Conservation (phyloP, 2,329 filamentous ascomycete species). For the Boeremia exigua region DNA sequence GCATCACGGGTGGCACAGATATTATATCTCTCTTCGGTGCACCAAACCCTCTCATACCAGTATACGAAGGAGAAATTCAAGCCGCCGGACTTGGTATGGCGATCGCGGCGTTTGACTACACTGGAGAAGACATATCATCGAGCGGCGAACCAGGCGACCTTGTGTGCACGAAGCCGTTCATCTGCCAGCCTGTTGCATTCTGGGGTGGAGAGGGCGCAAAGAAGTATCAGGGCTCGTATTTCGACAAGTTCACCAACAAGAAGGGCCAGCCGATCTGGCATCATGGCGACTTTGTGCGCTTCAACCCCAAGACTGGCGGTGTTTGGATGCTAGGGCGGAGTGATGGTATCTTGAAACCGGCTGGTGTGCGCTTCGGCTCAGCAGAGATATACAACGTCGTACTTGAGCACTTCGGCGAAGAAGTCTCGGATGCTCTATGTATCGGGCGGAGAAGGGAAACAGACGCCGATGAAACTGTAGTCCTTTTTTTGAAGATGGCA, state of each 20-base stretch:
- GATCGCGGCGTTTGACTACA: constrained; percentile 57
- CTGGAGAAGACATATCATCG: constrained; percentile 63
- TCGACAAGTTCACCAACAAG: constrained; percentile 73
- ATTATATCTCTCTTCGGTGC: constrained; percentile 95
- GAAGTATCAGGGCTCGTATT: constrained; percentile 88
- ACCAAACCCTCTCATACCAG: constrained; percentile 65
- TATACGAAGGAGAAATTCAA: constrained; percentile 59
- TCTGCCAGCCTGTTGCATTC: constrained; percentile 89
- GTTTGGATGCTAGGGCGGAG: constrained; percentile 90
- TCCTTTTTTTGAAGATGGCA: constrained; percentile 83
- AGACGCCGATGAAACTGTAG: constrained; percentile 84
- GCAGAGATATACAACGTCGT: constrained; percentile 98
- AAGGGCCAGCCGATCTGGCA: constrained; percentile 72
- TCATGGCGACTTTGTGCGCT: constrained; percentile 87
- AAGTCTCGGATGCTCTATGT: constrained; percentile 86
- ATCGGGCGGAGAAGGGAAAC: constrained; percentile 74
- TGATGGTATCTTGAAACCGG: constrained; percentile 91
- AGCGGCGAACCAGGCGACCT: constrained; percentile 81
- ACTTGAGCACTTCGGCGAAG: constrained; percentile 76
- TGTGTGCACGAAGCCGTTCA: constrained; percentile 85
- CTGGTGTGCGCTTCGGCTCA: constrained; percentile 88
- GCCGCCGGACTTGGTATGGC: constrained; percentile 58
- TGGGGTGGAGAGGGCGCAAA: constrained; percentile 74
- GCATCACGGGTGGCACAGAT: constrained; percentile 95
- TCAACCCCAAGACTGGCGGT: constrained; percentile 75